phyloP scores from a whole-genome alignment of 345 rosid species.

The Rhodamnia rubescens region DNA sequence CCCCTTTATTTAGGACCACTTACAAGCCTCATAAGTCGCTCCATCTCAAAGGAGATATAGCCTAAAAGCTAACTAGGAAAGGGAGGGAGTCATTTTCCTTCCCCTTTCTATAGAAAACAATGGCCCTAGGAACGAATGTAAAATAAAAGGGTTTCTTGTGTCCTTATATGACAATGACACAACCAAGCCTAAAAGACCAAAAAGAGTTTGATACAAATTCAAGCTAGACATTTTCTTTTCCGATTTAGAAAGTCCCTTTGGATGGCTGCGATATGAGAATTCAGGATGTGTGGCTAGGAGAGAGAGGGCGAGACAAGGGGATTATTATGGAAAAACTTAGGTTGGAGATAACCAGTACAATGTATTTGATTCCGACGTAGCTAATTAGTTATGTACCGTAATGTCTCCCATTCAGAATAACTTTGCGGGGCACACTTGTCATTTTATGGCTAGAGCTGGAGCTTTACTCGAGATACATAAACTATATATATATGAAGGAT shows the following conservation, averaged over 20 bases:
- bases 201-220: not conserved
- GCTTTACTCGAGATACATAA: no score
- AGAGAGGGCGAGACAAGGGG: not conserved
- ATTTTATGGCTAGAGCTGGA: not conserved
- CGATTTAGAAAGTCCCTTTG: not conserved
- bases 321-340: not conserved
- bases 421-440: not conserved
- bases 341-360: not conserved
- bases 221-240: not conserved
- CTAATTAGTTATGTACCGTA: not conserved
- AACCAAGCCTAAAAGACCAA: not conserved
- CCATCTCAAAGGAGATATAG: not conserved
- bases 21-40: not conserved
- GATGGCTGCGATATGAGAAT: not conserved
- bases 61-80: not conserved
- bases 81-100: not conserved
- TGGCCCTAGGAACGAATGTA: not conserved
- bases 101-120: not conserved
- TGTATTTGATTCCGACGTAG: not conserved
- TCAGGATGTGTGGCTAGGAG: not conserved
- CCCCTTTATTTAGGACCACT: not conserved
- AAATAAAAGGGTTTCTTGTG: not conserved
- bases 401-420: not conserved
- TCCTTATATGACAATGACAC: not conserved
- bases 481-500: no score